Percentiles rank a stretch among this genome's conserved stretches.
Conservation (phyloP, 129 eudicot species). For the Calendula officinalis region DNA sequence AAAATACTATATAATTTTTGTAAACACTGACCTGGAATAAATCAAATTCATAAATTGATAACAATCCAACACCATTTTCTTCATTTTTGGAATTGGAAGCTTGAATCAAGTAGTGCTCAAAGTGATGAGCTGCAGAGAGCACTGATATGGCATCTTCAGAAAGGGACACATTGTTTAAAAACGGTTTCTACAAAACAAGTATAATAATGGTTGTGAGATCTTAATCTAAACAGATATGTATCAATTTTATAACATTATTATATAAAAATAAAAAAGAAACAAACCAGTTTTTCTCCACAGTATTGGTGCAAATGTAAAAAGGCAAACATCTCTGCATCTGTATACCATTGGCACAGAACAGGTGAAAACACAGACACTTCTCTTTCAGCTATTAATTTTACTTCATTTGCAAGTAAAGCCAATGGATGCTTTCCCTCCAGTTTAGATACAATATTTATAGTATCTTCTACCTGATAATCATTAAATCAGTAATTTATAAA, state of each 20-base stretch:
- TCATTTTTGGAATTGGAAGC: constrained; percentile 42
- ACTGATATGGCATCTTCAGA: constrained; percentile 74
- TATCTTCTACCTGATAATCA: constrained; percentile 47
- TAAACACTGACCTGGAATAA: constrained; percentile 56
- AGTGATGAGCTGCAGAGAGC: constrained; percentile 69
- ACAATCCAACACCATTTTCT: constrained; percentile 33
- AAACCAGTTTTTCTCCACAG: constrained; percentile 83
- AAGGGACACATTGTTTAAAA: constrained; percentile 53
- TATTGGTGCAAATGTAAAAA: constrained; percentile 56
- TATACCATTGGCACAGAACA: constrained; percentile 59
- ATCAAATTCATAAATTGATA: constrained; percentile 36
- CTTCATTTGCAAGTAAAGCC: constrained; percentile 72
- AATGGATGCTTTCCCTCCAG: constrained; percentile 56
- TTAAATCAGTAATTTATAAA: constrained; percentile 10
- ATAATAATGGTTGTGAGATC: constrained; percentile 13
- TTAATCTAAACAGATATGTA: constrained; percentile 5
- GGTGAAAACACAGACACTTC: constrained; percentile 59
- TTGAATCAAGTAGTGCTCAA: constrained; percentile 56
- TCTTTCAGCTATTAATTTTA: constrained; percentile 55
- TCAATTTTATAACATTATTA: background rate
- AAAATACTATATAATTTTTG: constrained; percentile 2
- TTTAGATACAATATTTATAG: constrained; percentile 44
- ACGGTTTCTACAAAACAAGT: constrained; percentile 56
- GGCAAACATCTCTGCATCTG: constrained; percentile 66
- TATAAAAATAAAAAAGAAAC: constrained; percentile 14